A percentile compares a stretch with the other conserved stretches of the same genome.
These are phyloP conservation scores for Rhizodiscina lignyota DNA, from an alignment of 495 filamentous ascomycete genomes.

Conservation along the genomic window DNA sequence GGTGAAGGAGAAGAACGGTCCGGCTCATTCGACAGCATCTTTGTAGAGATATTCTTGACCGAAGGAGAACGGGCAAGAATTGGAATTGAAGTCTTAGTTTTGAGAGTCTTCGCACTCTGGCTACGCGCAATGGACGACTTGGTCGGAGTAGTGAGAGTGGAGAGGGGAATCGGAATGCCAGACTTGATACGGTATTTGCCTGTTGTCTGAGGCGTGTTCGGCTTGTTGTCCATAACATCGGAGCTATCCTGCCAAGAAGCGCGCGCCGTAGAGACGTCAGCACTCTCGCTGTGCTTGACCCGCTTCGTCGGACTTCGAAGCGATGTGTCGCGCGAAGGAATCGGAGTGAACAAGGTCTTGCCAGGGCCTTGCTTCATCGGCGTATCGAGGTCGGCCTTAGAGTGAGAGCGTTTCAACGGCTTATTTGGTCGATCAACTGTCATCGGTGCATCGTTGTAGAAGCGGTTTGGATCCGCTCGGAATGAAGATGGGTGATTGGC, in stretches of 20 bases:
- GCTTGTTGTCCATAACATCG: too few relatives aligned
- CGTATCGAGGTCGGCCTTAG: constrained; percentile 50
- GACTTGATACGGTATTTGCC: constrained; percentile 5
- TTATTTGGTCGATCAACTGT: constrained; percentile 8
- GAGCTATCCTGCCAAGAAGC: too few relatives aligned
- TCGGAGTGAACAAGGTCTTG: constrained; percentile 14
- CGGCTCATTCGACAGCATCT: constrained; percentile 8
- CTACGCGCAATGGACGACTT: constrained; percentile 58
- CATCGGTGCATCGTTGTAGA: too few relatives aligned
- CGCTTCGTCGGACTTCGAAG: constrained; percentile 39
- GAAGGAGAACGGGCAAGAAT: constrained; percentile 31
- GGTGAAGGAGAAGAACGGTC: not conserved
- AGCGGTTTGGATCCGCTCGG: constrained; percentile 41
- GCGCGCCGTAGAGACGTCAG: constrained; percentile 41
- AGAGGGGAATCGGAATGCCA: constrained; percentile 24
- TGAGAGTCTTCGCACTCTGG: constrained; percentile 38
- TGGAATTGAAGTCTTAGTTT: constrained; percentile 34
- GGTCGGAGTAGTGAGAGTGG: constrained; percentile 54
- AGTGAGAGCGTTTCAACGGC: constrained; percentile 56
- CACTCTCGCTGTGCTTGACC: constrained; percentile 36
- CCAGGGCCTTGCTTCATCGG: constrained; percentile 4
- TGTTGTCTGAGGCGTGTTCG: too few relatives aligned
- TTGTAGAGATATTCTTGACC: constrained; percentile 11
- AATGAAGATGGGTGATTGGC: constrained; percentile 67
- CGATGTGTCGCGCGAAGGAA: too few relatives aligned